Evolutionary conservation across 2,329 filamentous ascomycete species (phyloP).

Genomic region (Epichloe sp.): DNA sequence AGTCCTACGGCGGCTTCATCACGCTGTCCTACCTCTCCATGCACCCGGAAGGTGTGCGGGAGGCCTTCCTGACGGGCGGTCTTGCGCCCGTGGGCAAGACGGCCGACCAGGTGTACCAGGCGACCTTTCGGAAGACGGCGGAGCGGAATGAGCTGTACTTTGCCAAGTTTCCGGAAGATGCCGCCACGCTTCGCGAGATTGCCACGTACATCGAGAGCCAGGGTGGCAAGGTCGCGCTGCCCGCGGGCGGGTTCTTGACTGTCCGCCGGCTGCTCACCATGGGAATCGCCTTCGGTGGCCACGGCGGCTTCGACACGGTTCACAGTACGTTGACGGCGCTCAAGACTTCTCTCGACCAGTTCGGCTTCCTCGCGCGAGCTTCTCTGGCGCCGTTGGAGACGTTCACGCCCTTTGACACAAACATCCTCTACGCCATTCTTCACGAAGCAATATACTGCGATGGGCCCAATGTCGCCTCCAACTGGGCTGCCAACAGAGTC

Average conservation of each 20-base stretch:
- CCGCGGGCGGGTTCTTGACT: slow-evolving; percentile 61
- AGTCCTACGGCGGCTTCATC: slow-evolving; percentile 88
- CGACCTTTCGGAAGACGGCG: slow-evolving; percentile 55
- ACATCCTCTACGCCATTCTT: slow-evolving; percentile 71
- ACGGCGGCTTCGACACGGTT: slow-evolving; percentile 63
- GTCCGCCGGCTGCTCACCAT: slow-evolving; percentile 63
- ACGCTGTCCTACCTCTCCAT: slow-evolving; percentile 72
- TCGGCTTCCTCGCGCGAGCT: slow-evolving; percentile 61
- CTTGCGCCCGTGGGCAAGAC: slow-evolving; percentile 61
- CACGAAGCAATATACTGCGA: slow-evolving; percentile 85
- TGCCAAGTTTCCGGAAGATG: slow-evolving; percentile 71
- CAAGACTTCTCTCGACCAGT: slow-evolving; percentile 58
- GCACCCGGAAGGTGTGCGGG: slow-evolving; percentile 62
- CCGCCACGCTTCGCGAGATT: slow-evolving; percentile 52
- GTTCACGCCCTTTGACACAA: slow-evolving; percentile 56
- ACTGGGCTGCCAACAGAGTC: slow-evolving; percentile 63
- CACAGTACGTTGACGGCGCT: slow-evolving; percentile 62
- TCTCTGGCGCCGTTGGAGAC: slow-evolving; percentile 57
- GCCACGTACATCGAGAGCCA: slow-evolving; percentile 45
- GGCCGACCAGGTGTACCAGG: slow-evolving; percentile 62
- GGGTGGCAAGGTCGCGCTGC: slow-evolving; percentile 43
- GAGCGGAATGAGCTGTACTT: slow-evolving; percentile 72
- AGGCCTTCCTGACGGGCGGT: slow-evolving; percentile 76
- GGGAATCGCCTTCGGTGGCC: slow-evolving; percentile 65
- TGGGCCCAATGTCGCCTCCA: slow-evolving; percentile 45